These are phyloP conservation scores for Silene noctiflora DNA, from an alignment of 179 eudicot genomes.

Conservation along the genomic window DNA sequence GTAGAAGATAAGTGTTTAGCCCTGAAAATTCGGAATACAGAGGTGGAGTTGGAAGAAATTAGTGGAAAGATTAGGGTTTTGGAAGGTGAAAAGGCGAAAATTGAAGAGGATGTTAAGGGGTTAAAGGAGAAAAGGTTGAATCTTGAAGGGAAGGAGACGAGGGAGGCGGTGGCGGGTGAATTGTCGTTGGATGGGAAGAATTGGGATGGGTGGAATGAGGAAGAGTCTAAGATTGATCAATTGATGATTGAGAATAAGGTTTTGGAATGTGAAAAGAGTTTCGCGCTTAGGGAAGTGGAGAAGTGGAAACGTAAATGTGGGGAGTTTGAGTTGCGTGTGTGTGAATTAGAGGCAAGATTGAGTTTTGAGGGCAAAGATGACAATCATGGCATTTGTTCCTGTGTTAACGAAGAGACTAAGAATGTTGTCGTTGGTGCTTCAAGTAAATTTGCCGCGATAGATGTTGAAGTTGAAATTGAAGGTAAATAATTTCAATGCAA, in stretches of 20 bases:
- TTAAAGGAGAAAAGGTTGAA: conserved; percentile 38
- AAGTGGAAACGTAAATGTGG: conserved; percentile 45
- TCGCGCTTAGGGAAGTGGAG: conserved; percentile 39
- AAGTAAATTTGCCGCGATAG: neutral
- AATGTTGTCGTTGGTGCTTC: conserved; percentile 1
- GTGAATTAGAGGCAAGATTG: conserved; percentile 36
- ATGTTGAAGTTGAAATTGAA: conserved; percentile 14
- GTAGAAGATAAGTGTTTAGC: conserved; percentile 22
- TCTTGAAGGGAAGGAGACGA: conserved; percentile 20
- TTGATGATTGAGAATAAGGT: conserved; percentile 56
- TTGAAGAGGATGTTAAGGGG: conserved; percentile 36
- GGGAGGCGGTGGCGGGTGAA: neutral
- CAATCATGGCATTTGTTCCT: neutral
- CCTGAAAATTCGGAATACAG: conserved; percentile 22
- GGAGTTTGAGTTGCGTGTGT: conserved; percentile 42
- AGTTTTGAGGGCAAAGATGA: conserved; percentile 12
- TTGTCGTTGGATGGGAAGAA: neutral
- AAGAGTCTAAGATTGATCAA: conserved; percentile 33
- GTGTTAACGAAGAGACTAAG: conserved; percentile 10
- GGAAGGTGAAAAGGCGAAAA: conserved; percentile 25
- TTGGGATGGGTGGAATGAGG: conserved; percentile 23
- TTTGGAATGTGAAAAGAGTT: conserved; percentile 55
- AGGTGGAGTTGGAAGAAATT: conserved; percentile 30
- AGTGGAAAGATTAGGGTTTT: conserved; percentile 31
- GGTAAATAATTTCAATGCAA: conserved; percentile 17